phyloP scores from a whole-genome alignment of 2,329 filamentous ascomycete species.

The Trichoderma aggressivum region DNA sequence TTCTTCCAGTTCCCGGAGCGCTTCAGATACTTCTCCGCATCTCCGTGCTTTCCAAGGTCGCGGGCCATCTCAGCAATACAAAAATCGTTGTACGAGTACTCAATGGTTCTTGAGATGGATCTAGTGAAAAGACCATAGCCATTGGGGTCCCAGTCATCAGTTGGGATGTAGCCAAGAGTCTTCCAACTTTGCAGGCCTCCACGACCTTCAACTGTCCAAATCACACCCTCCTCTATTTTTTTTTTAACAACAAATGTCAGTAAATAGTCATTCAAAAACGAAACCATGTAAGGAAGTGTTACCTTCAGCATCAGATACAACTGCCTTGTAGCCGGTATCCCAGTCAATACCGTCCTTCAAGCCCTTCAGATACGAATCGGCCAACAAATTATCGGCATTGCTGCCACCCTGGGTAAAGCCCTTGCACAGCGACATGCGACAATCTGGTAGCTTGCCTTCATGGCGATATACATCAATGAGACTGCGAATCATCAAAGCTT shows the following conservation, averaged over 20 bases:
- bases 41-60: conserved; percentile 50
- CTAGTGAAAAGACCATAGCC: conserved; percentile 65
- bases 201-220: conserved; percentile 68
- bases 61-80: conserved; percentile 62
- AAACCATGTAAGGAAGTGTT: conserved; percentile 39
- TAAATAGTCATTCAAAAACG: too few relatives aligned
- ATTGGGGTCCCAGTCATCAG: conserved; percentile 61
- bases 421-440: conserved; percentile 72
- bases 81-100: conserved; percentile 79
- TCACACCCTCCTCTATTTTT: conserved; percentile 43
- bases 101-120: conserved; percentile 69
- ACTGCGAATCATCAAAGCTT: conserved; percentile 66
- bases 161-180: conserved; percentile 66
- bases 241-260: neutral
- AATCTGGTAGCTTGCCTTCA: conserved; percentile 69
- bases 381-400: conserved; percentile 69
- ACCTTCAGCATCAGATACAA: conserved; percentile 68
- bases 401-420: conserved; percentile 75
- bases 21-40: conserved; percentile 56
- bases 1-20: conserved; percentile 68
- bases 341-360: conserved; percentile 63
- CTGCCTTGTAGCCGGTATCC: conserved; percentile 67
- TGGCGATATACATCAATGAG: conserved; percentile 70
- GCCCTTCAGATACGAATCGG: conserved; percentile 69
- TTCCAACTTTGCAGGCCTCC: conserved; percentile 73